phyloP scores from a whole-genome alignment of 352 stramenopile genomes.

The Pythium oligandrum region DNA sequence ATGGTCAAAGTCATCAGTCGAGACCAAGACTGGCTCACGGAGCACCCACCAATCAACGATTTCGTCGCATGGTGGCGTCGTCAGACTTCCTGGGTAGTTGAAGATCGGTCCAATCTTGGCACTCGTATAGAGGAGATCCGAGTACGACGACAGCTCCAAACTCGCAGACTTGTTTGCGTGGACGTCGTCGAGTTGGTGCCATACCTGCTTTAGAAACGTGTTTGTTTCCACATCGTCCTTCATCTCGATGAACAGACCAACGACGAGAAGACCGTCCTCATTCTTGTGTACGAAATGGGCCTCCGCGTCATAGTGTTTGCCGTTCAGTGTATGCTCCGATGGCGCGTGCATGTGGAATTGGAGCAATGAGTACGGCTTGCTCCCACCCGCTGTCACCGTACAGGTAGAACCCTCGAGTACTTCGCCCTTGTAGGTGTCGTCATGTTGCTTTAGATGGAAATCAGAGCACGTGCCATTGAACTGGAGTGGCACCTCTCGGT shows the following conservation, averaged over 20 bases:
- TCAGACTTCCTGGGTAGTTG: conserved; percentile 28
- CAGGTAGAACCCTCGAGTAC: conserved; percentile 8
- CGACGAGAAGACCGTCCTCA: conserved; percentile 19
- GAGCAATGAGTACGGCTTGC: conserved; percentile 23
- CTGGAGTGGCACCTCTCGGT: conserved; percentile 1
- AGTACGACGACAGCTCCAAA: conserved; percentile 23
- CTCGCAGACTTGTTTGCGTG: conserved; percentile 1
- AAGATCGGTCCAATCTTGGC: conserved; percentile 14
- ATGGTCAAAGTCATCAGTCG: conserved; percentile 9
- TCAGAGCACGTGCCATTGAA: conserved; percentile 6
- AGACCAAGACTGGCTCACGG: conserved; percentile 10
- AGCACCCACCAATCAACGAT: conserved; percentile 32
- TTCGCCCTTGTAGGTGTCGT: conserved; percentile 12
- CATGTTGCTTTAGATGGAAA: conserved; percentile 9
- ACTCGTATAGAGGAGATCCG: conserved; percentile 14
- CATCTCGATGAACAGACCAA: conserved; percentile 23
- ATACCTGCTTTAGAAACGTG: conserved; percentile 4
- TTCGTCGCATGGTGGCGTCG: conserved; percentile 23
- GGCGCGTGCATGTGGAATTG: conserved; percentile 44
- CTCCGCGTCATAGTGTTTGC: conserved; percentile 24
- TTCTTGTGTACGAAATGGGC: conserved; percentile 43
- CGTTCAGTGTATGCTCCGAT: conserved; percentile 38
- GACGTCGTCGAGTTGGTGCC: conserved; percentile 7
- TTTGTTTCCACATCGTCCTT: conserved; percentile 5
- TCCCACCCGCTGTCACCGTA: conserved; percentile 1